Percentiles rank a stretch among this genome's conserved stretches.
phyloP scores from a whole-genome alignment of 139 green algal genomes.

The Coccomyxa sp. region DNA sequence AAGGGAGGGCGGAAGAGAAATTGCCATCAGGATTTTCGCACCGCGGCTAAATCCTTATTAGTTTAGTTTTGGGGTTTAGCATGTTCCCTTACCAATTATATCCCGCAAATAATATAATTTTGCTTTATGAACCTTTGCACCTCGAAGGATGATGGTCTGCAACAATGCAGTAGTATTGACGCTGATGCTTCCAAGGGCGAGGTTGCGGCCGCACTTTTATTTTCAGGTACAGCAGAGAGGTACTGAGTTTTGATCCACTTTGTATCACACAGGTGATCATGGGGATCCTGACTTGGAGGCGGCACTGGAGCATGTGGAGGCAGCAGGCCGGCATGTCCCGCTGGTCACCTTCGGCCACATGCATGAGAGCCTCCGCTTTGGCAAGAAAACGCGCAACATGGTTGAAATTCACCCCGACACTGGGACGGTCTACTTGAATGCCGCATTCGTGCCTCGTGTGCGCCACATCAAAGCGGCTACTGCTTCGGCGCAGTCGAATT shows the following conservation, averaged over 20 bases:
- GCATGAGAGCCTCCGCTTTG: conserved; percentile 44
- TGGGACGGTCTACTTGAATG: conserved; percentile 58
- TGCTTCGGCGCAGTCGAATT: background rate
- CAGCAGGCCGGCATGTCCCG: conserved; percentile 10
- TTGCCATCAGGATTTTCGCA: too few species aligned
- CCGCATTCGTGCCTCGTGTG: conserved; percentile 60
- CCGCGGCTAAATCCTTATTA: too few species aligned
- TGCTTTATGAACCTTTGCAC: too few species aligned
- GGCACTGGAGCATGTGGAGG: conserved; percentile 21
- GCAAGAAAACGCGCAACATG: conserved; percentile 43
- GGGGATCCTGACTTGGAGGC: conserved; percentile 40
- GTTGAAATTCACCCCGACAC: conserved; percentile 35
- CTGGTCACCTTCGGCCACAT: conserved; percentile 61
- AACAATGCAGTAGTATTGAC: too few species aligned
- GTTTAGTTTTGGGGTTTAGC: too few species aligned
- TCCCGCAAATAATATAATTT: too few species aligned
- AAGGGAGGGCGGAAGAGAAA: too few species aligned
- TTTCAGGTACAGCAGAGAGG: too few species aligned
- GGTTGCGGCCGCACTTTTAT: too few species aligned
- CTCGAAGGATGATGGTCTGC: too few species aligned
- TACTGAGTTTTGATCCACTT: background rate
- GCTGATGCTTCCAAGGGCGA: too few species aligned
- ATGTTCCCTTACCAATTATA: too few species aligned
- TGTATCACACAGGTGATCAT: conserved; percentile 30
- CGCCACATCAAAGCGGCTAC: background rate